phyloP scores from a whole-genome alignment of 352 stramenopile species.

The Phytophthora citricola region DNA sequence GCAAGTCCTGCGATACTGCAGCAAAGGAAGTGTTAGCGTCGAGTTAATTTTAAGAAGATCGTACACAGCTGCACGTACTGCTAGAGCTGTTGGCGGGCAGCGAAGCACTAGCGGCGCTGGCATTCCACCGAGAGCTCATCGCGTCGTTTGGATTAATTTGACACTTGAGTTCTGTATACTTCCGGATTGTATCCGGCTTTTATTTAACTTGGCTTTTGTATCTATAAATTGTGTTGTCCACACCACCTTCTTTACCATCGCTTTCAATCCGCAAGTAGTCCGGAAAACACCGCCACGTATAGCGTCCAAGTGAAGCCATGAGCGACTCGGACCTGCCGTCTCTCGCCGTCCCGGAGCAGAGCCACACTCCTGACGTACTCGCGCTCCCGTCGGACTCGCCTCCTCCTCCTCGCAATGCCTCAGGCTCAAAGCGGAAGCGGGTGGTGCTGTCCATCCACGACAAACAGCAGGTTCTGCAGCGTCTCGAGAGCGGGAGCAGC shows the following conservation, averaged over 20 bases:
- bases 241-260: not conserved
- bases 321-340: slow-evolving; percentile 1
- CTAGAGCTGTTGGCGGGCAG: slow-evolving; percentile 8
- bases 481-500: slow-evolving; percentile 73
- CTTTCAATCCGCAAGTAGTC: slow-evolving; percentile 5
- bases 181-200: slow-evolving; percentile 14
- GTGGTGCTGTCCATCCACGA: slow-evolving; percentile 86
- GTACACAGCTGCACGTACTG: slow-evolving; percentile 5
- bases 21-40: not conserved
- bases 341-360: not conserved
- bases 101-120: not conserved
- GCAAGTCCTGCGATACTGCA: slow-evolving; percentile 44
- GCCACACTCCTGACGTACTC: slow-evolving; percentile 1
- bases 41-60: not conserved
- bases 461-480: slow-evolving; percentile 85
- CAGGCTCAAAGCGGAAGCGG: slow-evolving; percentile 64
- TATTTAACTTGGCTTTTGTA: not conserved
- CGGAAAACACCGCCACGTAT: slow-evolving; percentile 7
- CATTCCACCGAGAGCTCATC: slow-evolving; percentile 18
- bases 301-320: slow-evolving; percentile 15
- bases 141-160: not conserved
- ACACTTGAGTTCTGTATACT: slow-evolving; percentile 3
- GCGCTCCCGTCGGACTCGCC: not conserved
- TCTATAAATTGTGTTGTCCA: not conserved
- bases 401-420: not conserved